Evolutionary conservation across 2,329 filamentous ascomycete genomes (phyloP), one percentile per base, ranked within the genome.

Genomic region (Penicillium sp.): DNA sequence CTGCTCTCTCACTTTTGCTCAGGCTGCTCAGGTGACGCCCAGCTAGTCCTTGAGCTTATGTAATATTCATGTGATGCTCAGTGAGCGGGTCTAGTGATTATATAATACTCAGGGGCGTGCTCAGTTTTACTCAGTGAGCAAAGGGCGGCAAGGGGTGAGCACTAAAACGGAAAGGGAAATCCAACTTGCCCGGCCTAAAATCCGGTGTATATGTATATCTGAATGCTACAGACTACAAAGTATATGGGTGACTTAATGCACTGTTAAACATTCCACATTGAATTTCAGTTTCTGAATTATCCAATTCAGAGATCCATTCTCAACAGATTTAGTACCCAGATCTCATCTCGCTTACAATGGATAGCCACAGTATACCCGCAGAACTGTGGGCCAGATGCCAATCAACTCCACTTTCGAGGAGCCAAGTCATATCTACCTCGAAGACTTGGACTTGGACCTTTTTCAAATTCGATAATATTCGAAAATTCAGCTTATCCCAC

Each of bases 321-420:
- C 37, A 53, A 17, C n/a, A 35, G 25, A 54, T 23, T 50, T 17
- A 40, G 10, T 42, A 4, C 15, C 27, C 21, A 47, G 50, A 27
- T 43, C 38, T 27, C 53, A 55, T 55, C 46, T 54, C 51, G 51
- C 42, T 56, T 51, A 51, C 38, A 43, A 23, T 50, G 45, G 29
- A 50, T 51, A 51, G 29, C 38, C 37, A 43, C 53, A 19, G 27
- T 27, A 15, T 40, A 40, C 35, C 48, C 48, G 25, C 48, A 49
- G 33, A 27, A 31, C 37, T 41, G 53, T 50, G 43, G 37, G 17
- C 45, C 46, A 41, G 27, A 55, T 42, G 27, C 27, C 37, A 56
- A 56, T 29, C 12, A 48, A 21, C 51, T 54, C 53, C 53, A 56
- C 53, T 51, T 37, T 51, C 21, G 38, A 54, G 42, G 31, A 54